phyloP scores from a whole-genome alignment of 805 yeast species.

The Kazachstania martiniae region DNA sequence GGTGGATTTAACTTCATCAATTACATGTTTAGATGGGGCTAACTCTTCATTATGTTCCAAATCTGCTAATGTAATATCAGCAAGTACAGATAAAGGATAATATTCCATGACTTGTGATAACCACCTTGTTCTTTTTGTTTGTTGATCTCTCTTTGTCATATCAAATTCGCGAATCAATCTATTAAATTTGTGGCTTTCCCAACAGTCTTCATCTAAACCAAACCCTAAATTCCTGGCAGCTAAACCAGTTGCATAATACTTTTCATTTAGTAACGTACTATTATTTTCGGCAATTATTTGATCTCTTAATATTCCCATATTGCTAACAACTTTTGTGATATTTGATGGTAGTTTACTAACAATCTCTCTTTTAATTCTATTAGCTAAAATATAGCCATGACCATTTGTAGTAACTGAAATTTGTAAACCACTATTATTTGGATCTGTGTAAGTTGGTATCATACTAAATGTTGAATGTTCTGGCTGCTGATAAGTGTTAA shows the following conservation, averaged over 20 bases:
- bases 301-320: conserved; percentile 56
- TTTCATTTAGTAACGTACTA: conserved; percentile 18
- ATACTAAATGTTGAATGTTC: conserved; percentile 66
- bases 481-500: conserved; percentile 68
- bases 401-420: conserved; percentile 79
- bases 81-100: conserved; percentile 62
- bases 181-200: conserved; percentile 50
- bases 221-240: conserved; percentile 22
- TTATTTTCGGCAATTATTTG: conserved; percentile 44
- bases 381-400: conserved; percentile 80
- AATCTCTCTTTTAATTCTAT: conserved; percentile 66
- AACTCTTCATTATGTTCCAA: conserved; percentile 5
- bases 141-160: conserved; percentile 40
- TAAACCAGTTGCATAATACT: conserved; percentile 11
- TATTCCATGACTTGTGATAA: conserved; percentile 83
- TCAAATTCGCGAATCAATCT: conserved; percentile 49
- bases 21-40: conserved; percentile 1
- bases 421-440: conserved; percentile 49
- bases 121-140: conserved; percentile 65
- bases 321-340: conserved; percentile 56
- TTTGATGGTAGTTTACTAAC: conserved; percentile 55
- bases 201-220: conserved; percentile 56
- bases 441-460: conserved; percentile 58
- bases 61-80: conserved; percentile 42
- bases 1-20: too few species aligned